Percentiles rank a stretch among this genome's conserved stretches.
These are phyloP conservation scores for Castanea mollissima DNA, from an alignment of 306 rosid species.

Conservation along the genomic window DNA sequence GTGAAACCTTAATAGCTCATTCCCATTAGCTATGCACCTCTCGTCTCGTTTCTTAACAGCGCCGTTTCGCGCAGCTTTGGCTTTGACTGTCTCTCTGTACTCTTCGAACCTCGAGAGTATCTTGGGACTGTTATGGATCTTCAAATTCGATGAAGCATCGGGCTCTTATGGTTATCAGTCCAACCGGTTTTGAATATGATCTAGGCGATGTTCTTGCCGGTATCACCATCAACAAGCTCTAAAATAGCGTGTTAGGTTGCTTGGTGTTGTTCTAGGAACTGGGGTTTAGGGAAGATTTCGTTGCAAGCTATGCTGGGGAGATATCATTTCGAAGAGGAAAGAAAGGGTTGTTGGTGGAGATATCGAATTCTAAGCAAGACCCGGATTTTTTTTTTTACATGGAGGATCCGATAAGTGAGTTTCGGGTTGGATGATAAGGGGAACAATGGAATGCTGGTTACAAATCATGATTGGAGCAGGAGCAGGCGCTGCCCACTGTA, in stretches of 20 bases:
- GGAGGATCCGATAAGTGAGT: slow-evolving; percentile 14
- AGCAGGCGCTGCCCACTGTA: no score
- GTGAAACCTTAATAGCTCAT: slow-evolving; percentile 90
- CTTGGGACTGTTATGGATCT: slow-evolving; percentile 85
- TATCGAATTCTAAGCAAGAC: slow-evolving; percentile 56
- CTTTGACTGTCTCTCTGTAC: slow-evolving; percentile 69
- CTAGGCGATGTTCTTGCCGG: slow-evolving; percentile 82
- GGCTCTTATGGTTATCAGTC: slow-evolving; percentile 40
- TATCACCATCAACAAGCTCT: slow-evolving; percentile 66
- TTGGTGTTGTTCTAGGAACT: slow-evolving; percentile 70
- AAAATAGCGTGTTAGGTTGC: slow-evolving; percentile 71
- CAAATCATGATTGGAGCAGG: no score
- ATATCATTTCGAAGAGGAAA: slow-evolving; percentile 91
- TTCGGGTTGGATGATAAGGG: slow-evolving; percentile 34
- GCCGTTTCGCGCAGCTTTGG: slow-evolving; percentile 49
- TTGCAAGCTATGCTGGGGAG: slow-evolving; percentile 90
- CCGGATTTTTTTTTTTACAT: slow-evolving; percentile 1
- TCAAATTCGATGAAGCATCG: slow-evolving; percentile 53
- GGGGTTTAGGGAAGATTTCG: slow-evolving; percentile 79
- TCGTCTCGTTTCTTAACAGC: slow-evolving; percentile 52
- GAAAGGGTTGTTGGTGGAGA: slow-evolving; percentile 46
- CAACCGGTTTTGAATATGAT: slow-evolving; percentile 93
- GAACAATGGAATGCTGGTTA: slow-evolving; percentile 28
- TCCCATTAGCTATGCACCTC: slow-evolving; percentile 89
- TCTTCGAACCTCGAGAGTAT: slow-evolving; percentile 83